These are phyloP conservation scores for Spirogloea muscicola DNA, from an alignment of 139 green algal genomes.

Conservation along the genomic window DNA sequence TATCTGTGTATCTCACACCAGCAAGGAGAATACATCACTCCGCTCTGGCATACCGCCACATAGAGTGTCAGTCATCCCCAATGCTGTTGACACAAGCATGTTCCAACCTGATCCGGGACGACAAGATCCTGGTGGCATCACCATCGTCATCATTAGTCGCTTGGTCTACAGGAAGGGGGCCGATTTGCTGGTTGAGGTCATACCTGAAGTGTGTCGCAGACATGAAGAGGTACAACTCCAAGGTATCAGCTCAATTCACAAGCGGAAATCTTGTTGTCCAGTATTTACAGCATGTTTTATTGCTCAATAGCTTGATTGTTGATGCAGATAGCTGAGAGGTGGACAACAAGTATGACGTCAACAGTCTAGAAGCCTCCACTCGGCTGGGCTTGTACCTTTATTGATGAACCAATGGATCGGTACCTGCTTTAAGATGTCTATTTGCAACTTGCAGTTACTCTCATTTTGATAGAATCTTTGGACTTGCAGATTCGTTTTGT, in stretches of 20 bases:
- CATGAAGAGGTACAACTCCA: no score
- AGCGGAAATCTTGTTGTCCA: no score
- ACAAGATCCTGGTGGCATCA: conserved; percentile 39
- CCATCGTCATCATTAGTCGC: conserved; percentile 75
- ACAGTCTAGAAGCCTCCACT: no score
- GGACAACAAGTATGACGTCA: no score
- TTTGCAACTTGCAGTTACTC: conserved; percentile 2
- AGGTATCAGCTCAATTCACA: no score
- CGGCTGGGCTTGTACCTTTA: no score
- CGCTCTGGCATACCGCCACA: conserved; percentile 69
- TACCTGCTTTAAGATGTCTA: no score
- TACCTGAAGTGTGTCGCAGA: conserved; percentile 69
- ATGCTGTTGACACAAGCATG: conserved; percentile 79
- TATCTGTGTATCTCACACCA: conserved; percentile 93
- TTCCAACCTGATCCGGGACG: conserved; percentile 60
- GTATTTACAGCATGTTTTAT: no score
- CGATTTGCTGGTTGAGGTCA: conserved; percentile 81
- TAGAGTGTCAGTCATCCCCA: conserved; percentile 91
- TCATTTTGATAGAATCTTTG: conserved; percentile 64
- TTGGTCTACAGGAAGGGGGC: conserved; percentile 93
- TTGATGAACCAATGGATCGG: no score
- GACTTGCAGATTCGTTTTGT: conserved; percentile 35
- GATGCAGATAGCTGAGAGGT: no score
- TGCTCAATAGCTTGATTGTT: no score
- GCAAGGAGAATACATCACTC: conserved; percentile 92